phyloP scores from a whole-genome alignment of 2,329 filamentous ascomycete genomes.

The Apiospora kogelbergensis region DNA sequence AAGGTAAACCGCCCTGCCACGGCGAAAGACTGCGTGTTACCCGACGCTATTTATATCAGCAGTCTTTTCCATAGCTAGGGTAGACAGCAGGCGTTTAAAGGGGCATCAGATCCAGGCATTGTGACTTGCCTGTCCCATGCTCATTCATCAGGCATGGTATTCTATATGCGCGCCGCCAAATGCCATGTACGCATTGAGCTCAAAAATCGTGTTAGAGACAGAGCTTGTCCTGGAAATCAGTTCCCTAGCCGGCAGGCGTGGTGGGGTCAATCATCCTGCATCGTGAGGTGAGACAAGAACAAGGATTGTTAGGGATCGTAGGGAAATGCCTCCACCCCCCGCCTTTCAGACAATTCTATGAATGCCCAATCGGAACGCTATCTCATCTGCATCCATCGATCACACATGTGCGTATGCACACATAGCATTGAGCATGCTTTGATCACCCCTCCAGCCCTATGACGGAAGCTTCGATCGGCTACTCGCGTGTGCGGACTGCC shows the following conservation, averaged over 20 bases:
- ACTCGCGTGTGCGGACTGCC: not conserved
- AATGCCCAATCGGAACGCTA: not conserved
- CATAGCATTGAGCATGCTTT: not conserved
- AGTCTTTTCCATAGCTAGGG: too few species aligned
- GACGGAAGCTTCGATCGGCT: not conserved
- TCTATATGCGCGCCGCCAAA: too few species aligned
- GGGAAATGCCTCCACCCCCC: not conserved
- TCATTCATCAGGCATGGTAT: too few species aligned
- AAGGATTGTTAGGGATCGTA: not conserved
- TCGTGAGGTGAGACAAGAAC: not conserved
- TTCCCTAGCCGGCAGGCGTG: not conserved
- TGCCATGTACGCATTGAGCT: too few species aligned
- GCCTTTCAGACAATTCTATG: not conserved
- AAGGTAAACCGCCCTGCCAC: too few species aligned
- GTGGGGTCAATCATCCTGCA: not conserved
- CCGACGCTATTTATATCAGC: too few species aligned
- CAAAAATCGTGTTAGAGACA: too few species aligned
- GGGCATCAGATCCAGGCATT: too few species aligned
- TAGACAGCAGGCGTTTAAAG: too few species aligned
- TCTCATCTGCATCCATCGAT: not conserved
- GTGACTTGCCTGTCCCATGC: too few species aligned
- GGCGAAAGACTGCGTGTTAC: too few species aligned
- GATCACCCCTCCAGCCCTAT: not conserved
- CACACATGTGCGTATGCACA: not conserved
- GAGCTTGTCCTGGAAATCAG: not conserved